Evolutionary conservation across 164 flowering plant species (phyloP).

Genomic region (Chloranthus sessilifolius): DNA sequence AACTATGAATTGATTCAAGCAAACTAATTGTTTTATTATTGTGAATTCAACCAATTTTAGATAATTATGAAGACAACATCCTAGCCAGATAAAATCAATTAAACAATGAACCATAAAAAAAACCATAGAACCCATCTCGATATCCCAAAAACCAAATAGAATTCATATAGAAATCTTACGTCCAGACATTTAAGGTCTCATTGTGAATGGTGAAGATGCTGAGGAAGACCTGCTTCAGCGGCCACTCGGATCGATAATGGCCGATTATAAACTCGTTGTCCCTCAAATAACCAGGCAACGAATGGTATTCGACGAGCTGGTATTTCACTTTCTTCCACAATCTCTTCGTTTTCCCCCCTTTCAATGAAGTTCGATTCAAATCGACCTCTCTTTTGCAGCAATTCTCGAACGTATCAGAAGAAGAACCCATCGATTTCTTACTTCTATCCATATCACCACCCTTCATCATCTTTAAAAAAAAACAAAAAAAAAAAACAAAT

Average conservation of each 20-base stretch:
- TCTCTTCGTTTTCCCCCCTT: constrained; percentile 70
- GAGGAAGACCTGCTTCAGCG: constrained; percentile 70
- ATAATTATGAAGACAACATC: no score
- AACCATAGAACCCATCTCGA: no score
- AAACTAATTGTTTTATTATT: no score
- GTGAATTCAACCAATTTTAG: no score
- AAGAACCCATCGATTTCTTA: constrained; percentile 13
- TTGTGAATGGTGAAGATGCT: constrained; percentile 91
- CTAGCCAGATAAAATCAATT: no score
- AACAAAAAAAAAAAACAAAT: no score
- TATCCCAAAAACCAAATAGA: no score
- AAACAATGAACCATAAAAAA: no score
- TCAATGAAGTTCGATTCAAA: neutral
- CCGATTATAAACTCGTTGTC: constrained; percentile 89
- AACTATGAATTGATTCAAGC: no score
- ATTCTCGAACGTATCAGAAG: constrained; percentile 26
- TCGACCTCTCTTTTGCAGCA: constrained; percentile 1
- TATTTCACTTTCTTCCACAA: constrained; percentile 91
- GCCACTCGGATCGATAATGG: constrained; percentile 92
- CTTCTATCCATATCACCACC: constrained; percentile 1
- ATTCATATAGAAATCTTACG: constrained; percentile 49
- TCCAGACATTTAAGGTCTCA: constrained; percentile 97
- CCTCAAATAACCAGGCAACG: constrained; percentile 83
- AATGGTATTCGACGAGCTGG: constrained; percentile 91
- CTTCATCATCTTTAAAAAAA: constrained; percentile 20